phyloP scores from a whole-genome alignment of 2,329 filamentous ascomycete genomes.

The Aspergillus terreus region DNA sequence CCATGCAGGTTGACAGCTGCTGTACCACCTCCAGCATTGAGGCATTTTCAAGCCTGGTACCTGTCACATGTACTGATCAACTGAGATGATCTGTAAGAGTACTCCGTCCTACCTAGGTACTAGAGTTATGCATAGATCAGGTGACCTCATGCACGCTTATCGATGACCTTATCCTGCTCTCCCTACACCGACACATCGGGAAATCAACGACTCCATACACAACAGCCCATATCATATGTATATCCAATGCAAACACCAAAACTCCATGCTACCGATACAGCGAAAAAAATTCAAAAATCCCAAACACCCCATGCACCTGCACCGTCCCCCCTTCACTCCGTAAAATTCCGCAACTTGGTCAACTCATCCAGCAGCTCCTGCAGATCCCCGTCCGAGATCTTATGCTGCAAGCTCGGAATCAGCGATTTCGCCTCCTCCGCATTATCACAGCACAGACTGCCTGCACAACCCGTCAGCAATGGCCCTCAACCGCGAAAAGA shows the following conservation, averaged over 20 bases:
- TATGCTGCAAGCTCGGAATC: conserved; percentile 82
- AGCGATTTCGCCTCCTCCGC: conserved; percentile 95
- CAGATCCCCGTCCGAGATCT: conserved; percentile 85
- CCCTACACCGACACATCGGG: too few species aligned
- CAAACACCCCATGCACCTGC: background rate
- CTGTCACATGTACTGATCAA: background rate
- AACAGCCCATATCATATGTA: too few species aligned
- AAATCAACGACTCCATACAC: too few species aligned
- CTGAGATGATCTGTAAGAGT: too few species aligned
- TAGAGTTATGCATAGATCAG: background rate
- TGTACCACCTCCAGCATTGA: conserved; percentile 2
- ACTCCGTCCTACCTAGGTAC: background rate
- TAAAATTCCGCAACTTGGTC: conserved; percentile 65
- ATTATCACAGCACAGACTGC: conserved; percentile 85
- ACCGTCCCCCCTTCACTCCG: conserved; percentile 26
- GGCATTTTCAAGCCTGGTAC: background rate
- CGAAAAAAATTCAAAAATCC: background rate
- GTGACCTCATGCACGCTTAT: too few species aligned
- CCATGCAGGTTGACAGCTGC: background rate
- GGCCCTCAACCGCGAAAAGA: background rate
- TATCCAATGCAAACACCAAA: conserved; percentile 13
- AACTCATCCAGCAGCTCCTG: conserved; percentile 88
- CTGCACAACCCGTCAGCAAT: conserved; percentile 43
- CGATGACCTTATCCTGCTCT: too few species aligned
- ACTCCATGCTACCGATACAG: conserved; percentile 23